phyloP scores from a whole-genome alignment of 805 yeast genomes.

The Nakazawaea peltata region DNA sequence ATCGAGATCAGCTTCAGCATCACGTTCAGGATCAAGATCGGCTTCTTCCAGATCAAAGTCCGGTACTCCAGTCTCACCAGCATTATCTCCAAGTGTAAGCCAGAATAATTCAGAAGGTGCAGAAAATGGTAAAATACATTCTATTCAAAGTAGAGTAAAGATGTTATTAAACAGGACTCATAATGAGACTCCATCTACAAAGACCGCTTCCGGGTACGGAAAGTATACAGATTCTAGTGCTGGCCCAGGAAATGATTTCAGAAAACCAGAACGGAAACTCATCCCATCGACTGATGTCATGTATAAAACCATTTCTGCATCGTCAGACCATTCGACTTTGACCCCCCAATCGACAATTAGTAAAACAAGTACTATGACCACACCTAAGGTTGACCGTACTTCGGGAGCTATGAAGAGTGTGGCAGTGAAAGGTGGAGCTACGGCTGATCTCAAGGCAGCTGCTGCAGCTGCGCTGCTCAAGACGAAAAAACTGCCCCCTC shows the following conservation, averaged over 20 bases:
- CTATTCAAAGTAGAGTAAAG: conserved; percentile 50
- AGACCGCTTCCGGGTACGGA: conserved; percentile 80
- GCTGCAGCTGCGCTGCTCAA: conserved; percentile 3
- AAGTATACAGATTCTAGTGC: conserved; percentile 49
- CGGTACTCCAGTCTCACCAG: conserved; percentile 8
- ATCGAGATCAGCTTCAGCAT: too few species aligned
- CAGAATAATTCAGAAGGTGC: too few species aligned
- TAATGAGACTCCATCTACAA: conserved; percentile 37
- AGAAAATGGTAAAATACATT: conserved; percentile 23
- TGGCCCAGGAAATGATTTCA: neutral
- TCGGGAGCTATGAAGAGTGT: too few species aligned
- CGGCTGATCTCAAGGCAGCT: too few species aligned
- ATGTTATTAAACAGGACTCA: conserved; percentile 32
- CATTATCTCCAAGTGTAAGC: too few species aligned
- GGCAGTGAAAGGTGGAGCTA: too few species aligned
- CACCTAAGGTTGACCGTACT: conserved; percentile 6
- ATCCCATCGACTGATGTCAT: conserved; percentile 1
- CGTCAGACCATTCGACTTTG: conserved; percentile 8
- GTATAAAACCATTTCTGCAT: conserved; percentile 4
- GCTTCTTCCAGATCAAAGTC: conserved; percentile 9
- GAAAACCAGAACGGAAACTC: conserved; percentile 2
- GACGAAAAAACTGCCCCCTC: conserved; percentile 33
- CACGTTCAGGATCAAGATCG: conserved; percentile 2
- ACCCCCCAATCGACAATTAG: conserved; percentile 9
- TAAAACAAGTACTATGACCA: conserved; percentile 13